Base-by-base conservation (phyloP, 1,284 basidiomycete genomes). In the Ustilago xerochloae region DNA sequence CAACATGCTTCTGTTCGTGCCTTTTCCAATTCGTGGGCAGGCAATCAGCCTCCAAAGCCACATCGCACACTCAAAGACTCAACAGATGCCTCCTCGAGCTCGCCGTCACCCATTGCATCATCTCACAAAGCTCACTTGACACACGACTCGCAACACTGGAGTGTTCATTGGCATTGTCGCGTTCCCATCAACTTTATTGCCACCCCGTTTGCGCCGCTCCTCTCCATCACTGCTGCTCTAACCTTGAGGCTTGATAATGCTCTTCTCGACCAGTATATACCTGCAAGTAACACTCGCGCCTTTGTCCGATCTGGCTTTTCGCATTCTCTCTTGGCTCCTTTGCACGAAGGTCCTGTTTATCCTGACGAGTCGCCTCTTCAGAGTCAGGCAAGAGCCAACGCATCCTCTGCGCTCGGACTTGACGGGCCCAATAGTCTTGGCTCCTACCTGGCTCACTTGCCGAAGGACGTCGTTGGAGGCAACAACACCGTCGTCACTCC, bases 401-500 rank as follows among this genome's bases (percentile, higher is more conserved):
- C 63, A 6, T 56, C 67, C 6, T 59, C 60, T 4, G 63, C 67
- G 4, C 57, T 75, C 9, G 67, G 72, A 6, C 61, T 75, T 33
- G 72, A 75, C 16, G 67, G 72, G 15, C 72, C 67, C 26, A 52
- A 60, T 8, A 63, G 72, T 24, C 67, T 75, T 15, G 72, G 72
- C 13, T 66, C 52, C 3, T 70, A 52, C 30, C 67, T 75, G 7
- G 58, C 72, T 0, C 60, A 75, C 35, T 60, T 75, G 7, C 38
- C 66, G 1, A 63, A 61, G 15, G 59, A 66, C 15, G 59, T 70
- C 4, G 39, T 75, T 12, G 66, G 72, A 1, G 67, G 66, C 13
- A 75, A 66, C 48, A 64, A 54, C 8, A 51, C 70, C 43, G 58
- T 79, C 51, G 32, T 77, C 45, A 76, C 77, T 5, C 77, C 76